Evolutionary conservation across 768 basidiomycete genomes (phyloP).

Genomic region (Hypsizygus marmoreus): DNA sequence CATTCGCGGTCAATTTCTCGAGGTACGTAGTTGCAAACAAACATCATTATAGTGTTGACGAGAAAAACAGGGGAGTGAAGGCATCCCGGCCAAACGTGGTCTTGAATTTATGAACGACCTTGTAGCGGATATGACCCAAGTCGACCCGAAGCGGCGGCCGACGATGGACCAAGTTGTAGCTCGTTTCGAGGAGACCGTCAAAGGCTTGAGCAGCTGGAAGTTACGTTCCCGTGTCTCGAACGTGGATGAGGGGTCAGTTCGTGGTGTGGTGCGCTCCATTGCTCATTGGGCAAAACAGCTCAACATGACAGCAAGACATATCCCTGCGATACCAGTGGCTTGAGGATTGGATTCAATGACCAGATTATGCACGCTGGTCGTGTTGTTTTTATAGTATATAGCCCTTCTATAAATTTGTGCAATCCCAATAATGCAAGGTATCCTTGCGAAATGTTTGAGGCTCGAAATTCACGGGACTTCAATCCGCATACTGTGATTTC

Average conservation of each 20-base stretch:
- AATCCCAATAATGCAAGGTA: too few relatives aligned
- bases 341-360: too few relatives aligned
- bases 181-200: conserved; percentile 28
- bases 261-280: conserved; percentile 2
- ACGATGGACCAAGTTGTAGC: conserved; percentile 37
- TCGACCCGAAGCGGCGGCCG: conserved; percentile 34
- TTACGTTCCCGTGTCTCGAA: conserved; percentile 27
- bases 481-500: too few relatives aligned
- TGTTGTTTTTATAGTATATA: too few relatives aligned
- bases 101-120: conserved; percentile 32
- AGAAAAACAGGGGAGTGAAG: not conserved
- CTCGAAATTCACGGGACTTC: too few relatives aligned
- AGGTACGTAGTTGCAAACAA: conserved; percentile 4
- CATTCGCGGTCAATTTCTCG: conserved; percentile 17
- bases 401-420: too few relatives aligned
- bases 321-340: conserved; percentile 9
- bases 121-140: conserved; percentile 35
- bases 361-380: too few relatives aligned
- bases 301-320: not conserved
- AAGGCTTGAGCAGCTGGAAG: conserved; percentile 27
- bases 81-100: conserved; percentile 11
- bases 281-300: conserved; percentile 12
- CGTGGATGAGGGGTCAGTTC: not conserved
- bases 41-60: too few relatives aligned
- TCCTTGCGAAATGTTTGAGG: too few relatives aligned